These are phyloP conservation scores for Porpolomopsis calyptriformis DNA, from an alignment of 768 basidiomycete species.

Conservation along the genomic window DNA sequence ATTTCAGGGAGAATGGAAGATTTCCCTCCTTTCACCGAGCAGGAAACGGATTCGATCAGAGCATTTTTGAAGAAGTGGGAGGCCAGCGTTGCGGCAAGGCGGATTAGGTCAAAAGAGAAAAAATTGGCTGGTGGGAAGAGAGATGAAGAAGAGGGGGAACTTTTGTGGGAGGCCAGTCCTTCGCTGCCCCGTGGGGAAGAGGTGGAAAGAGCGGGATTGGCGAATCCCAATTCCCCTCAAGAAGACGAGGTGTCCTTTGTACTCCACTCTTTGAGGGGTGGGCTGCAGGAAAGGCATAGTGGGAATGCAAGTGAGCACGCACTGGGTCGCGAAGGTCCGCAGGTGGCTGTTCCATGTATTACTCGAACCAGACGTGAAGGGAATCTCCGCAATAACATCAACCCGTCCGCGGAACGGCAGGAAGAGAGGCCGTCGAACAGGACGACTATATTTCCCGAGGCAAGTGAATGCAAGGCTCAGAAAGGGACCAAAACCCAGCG, in stretches of 20 bases:
- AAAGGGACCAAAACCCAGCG: neutral
- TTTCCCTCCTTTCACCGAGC: conserved; percentile 29
- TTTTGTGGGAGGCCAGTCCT: conserved; percentile 3
- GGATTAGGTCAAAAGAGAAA: no score
- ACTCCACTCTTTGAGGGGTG: no score
- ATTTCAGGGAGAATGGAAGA: conserved; percentile 30
- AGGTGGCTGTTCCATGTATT: no score
- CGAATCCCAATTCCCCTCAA: neutral
- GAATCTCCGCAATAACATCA: no score
- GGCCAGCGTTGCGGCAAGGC: neutral
- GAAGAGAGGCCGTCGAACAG: neutral
- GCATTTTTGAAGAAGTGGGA: conserved; percentile 14
- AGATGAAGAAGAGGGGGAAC: neutral
- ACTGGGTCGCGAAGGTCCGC: no score
- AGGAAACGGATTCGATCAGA: conserved; percentile 18
- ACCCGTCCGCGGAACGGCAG: neutral
- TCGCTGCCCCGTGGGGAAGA: neutral
- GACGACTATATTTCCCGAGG: neutral
- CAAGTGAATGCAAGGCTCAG: neutral
- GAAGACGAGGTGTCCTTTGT: neutral
- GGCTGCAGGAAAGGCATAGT: no score
- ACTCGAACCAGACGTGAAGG: no score
- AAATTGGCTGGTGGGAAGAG: neutral
- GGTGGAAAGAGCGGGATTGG: neutral
- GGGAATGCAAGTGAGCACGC: no score